phyloP scores from a whole-genome alignment of 2,329 filamentous ascomycete genomes.

The Hymenoscyphus occultus region DNA sequence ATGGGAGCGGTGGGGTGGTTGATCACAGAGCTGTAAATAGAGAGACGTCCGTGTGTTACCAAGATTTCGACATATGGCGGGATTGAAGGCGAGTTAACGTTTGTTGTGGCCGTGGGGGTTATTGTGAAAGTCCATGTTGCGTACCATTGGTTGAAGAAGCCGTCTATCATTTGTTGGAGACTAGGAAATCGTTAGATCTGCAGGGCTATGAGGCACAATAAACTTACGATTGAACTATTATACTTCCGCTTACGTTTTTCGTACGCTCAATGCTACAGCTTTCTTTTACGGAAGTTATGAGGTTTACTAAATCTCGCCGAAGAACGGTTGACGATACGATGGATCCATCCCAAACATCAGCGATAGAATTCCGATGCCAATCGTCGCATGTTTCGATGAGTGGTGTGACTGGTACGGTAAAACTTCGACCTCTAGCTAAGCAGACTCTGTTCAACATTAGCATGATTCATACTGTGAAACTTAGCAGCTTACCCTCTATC shows the following conservation, averaged over 20 bases:
- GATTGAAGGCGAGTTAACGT: slow-evolving; percentile 43
- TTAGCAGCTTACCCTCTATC: slow-evolving; percentile 55
- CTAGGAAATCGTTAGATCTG: slow-evolving; percentile 28
- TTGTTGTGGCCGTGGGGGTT: slow-evolving; percentile 23
- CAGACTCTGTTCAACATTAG: slow-evolving; percentile 51
- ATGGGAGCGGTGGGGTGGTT: slow-evolving; percentile 70
- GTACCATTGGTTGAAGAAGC: slow-evolving; percentile 65
- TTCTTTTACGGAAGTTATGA: slow-evolving; percentile 56
- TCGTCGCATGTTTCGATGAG: slow-evolving; percentile 65
- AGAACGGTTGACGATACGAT: slow-evolving; percentile 69
- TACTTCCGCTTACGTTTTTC: slow-evolving; percentile 47
- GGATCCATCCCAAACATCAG: slow-evolving; percentile 67
- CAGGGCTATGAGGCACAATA: neutral
- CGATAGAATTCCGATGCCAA: slow-evolving; percentile 63
- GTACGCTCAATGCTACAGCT: slow-evolving; percentile 58
- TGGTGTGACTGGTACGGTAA: slow-evolving; percentile 64
- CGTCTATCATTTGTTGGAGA: slow-evolving; percentile 60
- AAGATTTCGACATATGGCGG: slow-evolving; percentile 75
- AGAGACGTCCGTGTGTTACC: slow-evolving; percentile 68
- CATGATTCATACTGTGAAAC: neutral
- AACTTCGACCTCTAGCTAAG: slow-evolving; percentile 65
- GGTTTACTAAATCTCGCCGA: slow-evolving; percentile 60
- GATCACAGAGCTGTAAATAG: slow-evolving; percentile 72
- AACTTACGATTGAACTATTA: slow-evolving; percentile 52
- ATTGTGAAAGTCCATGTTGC: slow-evolving; percentile 57